Evolutionary conservation across 2,329 filamentous ascomycete genomes (phyloP), one percentile per base, ranked within the genome.

Genomic region (Colletotrichum simmondsii): DNA sequence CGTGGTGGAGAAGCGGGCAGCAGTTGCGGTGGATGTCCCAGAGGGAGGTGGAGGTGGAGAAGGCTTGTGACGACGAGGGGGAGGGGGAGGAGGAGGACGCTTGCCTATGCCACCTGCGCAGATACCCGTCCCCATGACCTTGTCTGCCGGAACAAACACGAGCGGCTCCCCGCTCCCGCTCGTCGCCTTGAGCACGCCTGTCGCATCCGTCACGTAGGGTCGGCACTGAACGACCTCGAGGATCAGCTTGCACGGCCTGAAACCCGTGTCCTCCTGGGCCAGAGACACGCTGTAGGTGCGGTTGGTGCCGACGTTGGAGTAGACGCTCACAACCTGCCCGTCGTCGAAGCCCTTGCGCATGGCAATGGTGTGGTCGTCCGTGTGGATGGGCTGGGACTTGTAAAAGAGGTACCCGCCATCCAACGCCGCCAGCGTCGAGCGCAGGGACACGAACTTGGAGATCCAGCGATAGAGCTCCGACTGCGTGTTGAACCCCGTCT

Each of bases 401-500:
- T 72, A 72, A 57, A 58, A 66, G 57, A 73, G 68, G 63, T 73
- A 73, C 5, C 68, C 63, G 30, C 53, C 26, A 28, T 73, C 68
- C 3, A 72, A 68, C 14, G 62, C 24, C 26, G 59, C 37, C 68
- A 72, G 59, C n/a, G 57, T 67, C 12, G 68, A 71, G 19, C 71
- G 67, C 57, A 73, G 68, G 49, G 54, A 26, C 49, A 68, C 32
- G 19, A 73, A 58, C 49, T 61, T 72, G 46, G 63, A 57, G 30
- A 73, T 62, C 62, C 52, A 73, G 5, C 78, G 75, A 80, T 90
- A 91, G 14, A 91, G 80, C 30, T 86, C 83, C 8, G 84, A 75
- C 5, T 80, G 75, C 1, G 83, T 87, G 73, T 83, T 77, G 79
- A 87, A 92, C 7, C 80, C 81, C 12, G 86, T 88, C 12, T 86